Base-by-base conservation (phyloP, 345 rosid species). In the Eutrema yunnanense region DNA sequence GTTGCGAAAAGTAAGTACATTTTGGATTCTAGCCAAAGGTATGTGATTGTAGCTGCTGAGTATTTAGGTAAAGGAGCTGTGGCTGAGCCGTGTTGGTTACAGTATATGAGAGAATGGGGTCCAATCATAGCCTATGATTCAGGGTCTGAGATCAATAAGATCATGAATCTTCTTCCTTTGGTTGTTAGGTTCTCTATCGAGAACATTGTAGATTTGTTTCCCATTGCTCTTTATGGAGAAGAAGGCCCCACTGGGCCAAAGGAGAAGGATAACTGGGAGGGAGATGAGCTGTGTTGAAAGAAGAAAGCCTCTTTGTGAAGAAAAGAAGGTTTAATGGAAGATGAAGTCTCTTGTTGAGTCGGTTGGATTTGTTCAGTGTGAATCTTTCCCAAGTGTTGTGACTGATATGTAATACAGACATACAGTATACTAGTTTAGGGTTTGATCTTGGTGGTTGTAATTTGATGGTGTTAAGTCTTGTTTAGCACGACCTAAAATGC, bases 231-330 rank as follows among this genome's bases (percentile, higher is more conserved):
- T 10, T 90, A 90, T 8, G 98, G 98, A 0, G 98, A 93, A 85
- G 97, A 93, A 78, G 98, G 98, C 52, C 98, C 98, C 5, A 88
- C 97, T 0, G 98, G 98, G 27, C 98, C 97, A 1, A 93, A 93
- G 79, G 98, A 90, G 83, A 93, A 93, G 53, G 81, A 88, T 58
- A 90, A 93, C 57, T 90, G 98, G 98, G 44, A 63, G 46, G 96
- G 92, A 79, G 97, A 93, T 73, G 98, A 93, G 79, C 81, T 85
- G 67, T 80, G 72, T 58, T 76, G 72, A 76, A 41, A 53, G 38
- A 29, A 55, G 44, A 62, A 22, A 34, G 36, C 56, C 16, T 43
- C 60, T 40, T 9, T 0, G 6, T 63, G 46, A 27, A 32, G 19
- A 4, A 6, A 41, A 51, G 65, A 69, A 5, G 63, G 4, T 64